Evolutionary conservation across 2,329 filamentous ascomycete genomes (phyloP).

Genomic region (Paecilomyces sp.): DNA sequence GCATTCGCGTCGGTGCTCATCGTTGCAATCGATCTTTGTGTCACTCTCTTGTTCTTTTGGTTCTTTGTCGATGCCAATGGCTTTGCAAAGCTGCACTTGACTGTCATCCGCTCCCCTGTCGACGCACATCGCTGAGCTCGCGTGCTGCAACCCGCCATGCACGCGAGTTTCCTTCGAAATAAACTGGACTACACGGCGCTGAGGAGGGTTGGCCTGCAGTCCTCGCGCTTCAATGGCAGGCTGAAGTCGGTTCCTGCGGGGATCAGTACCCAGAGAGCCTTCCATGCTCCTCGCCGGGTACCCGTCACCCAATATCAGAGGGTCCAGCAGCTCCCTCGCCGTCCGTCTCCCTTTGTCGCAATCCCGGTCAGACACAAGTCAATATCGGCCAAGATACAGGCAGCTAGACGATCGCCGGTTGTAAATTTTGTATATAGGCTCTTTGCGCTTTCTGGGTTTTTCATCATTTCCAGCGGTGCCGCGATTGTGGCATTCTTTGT

Average conservation of each 20-base stretch:
- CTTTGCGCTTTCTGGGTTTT: constrained; percentile 67
- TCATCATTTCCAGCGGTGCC: constrained; percentile 61
- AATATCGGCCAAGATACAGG: constrained; percentile 12
- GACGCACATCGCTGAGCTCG: background rate
- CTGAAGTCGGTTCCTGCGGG: constrained; percentile 7
- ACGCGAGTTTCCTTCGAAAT: constrained; percentile 23
- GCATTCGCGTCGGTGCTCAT: background rate
- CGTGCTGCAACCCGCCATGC: constrained; percentile 16
- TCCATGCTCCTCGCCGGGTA: constrained; percentile 16
- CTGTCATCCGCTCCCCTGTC: constrained; percentile 5
- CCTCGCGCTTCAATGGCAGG: constrained; percentile 12
- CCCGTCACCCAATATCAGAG: constrained; percentile 14
- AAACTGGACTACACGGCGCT: constrained; percentile 19
- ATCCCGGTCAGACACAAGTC: constrained; percentile 24
- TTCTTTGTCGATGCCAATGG: background rate
- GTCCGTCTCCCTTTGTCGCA: constrained; percentile 13
- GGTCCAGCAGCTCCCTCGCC: constrained; percentile 5
- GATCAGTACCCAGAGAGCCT: constrained; percentile 10
- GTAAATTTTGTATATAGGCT: constrained; percentile 57
- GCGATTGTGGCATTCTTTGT: constrained; percentile 79
- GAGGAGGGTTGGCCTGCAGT: constrained; percentile 17
- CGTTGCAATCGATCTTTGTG: background rate
- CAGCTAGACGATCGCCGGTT: constrained; percentile 22
- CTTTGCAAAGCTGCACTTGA: background rate
- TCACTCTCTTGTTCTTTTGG: background rate